Evolutionary conservation across 352 stramenopile genomes (phyloP).

Genomic region (Phytophthora tentaculata): DNA sequence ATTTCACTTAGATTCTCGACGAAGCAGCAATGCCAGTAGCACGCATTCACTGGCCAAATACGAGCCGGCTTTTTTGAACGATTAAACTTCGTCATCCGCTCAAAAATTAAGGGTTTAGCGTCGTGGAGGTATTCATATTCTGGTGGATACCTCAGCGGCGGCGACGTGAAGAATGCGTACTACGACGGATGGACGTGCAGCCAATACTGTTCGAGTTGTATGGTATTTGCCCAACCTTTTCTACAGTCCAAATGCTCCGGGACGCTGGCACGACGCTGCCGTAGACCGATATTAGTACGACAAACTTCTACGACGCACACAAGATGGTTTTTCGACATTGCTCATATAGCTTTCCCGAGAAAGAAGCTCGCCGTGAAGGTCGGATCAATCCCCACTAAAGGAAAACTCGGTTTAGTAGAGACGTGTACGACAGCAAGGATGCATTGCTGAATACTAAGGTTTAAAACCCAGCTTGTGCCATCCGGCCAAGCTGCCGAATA

Average conservation of each 20-base stretch:
- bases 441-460: conserved; percentile 2
- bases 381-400: conserved; percentile 23
- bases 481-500: conserved; percentile 28
- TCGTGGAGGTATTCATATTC: conserved; percentile 26
- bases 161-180: conserved; percentile 12
- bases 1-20: conserved; percentile 3
- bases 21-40: not conserved
- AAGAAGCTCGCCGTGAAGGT: conserved; percentile 1
- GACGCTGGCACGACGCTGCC: conserved; percentile 6
- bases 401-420: conserved; percentile 1
- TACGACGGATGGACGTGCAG: conserved; percentile 21
- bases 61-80: not conserved
- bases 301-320: conserved; percentile 15
- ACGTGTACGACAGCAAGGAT: conserved; percentile 6
- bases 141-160: conserved; percentile 9
- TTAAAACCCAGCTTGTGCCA: conserved; percentile 22
- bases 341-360: conserved; percentile 24
- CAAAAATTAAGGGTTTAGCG: conserved; percentile 18
- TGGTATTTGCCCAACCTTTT: conserved; percentile 30
- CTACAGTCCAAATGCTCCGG: conserved; percentile 1
- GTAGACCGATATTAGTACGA: conserved; percentile 17
- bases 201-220: conserved; percentile 25
- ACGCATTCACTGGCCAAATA: not conserved
- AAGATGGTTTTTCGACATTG: conserved; percentile 22
- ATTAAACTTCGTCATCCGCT: conserved; percentile 20